These are phyloP conservation scores for Wickerhamiella domercqiae DNA, from an alignment of 805 yeast species.

Conservation along the genomic window DNA sequence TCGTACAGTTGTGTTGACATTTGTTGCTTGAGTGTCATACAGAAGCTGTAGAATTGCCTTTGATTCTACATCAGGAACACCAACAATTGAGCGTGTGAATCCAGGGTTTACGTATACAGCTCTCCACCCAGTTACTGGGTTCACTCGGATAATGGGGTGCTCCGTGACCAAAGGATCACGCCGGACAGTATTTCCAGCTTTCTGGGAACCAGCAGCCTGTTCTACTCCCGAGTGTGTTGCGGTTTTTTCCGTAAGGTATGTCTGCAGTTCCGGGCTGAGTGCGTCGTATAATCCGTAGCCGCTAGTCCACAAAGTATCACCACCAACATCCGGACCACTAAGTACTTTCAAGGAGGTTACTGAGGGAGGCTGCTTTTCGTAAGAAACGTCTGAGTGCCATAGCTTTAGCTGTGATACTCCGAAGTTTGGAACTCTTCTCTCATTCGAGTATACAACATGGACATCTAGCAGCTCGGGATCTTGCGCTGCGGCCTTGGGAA, in stretches of 20 bases:
- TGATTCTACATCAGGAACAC: constrained; percentile 54
- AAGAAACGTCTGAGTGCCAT: constrained; percentile 68
- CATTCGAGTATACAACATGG: constrained; percentile 21
- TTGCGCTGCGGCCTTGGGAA: constrained; percentile 36
- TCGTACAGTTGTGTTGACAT: constrained; percentile 51
- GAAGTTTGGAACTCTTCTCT: constrained; percentile 16
- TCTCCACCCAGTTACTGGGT: constrained; percentile 57
- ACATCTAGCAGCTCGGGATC: constrained; percentile 37
- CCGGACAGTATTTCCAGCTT: constrained; percentile 48
- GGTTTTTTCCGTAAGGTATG: constrained; percentile 34
- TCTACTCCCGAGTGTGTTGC: constrained; percentile 48
- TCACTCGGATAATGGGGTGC: constrained; percentile 59
- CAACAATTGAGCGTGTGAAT: constrained; percentile 50
- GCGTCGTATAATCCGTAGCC: constrained; percentile 39
- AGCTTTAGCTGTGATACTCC: constrained; percentile 19
- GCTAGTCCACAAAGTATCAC: constrained; percentile 40
- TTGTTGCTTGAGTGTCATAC: constrained; percentile 34
- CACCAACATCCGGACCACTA: constrained; percentile 43
- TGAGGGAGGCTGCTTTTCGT: constrained; percentile 59
- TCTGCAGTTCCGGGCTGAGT: constrained; percentile 33
- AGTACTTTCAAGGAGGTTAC: constrained; percentile 37
- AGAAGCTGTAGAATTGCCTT: constrained; percentile 41
- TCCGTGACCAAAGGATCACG: constrained; percentile 45
- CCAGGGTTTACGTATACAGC: constrained; percentile 42
- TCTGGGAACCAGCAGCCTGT: constrained; percentile 45